Evolutionary conservation across 176 grass and related monocot genomes (phyloP).

Genomic region (Rhynchospora tenuis): DNA sequence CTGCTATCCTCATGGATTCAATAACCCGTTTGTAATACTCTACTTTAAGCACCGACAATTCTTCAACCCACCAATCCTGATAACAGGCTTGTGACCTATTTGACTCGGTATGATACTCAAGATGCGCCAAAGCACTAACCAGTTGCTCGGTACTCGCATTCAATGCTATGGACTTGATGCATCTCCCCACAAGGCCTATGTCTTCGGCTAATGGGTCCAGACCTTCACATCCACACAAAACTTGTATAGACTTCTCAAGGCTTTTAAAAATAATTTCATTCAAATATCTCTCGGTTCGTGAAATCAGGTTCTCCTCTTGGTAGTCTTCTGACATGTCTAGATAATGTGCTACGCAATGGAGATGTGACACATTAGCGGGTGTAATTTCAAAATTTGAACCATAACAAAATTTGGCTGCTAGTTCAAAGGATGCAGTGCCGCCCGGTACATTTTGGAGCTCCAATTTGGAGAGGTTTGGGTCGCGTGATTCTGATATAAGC

Average conservation of each 20-base stretch:
- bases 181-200: conserved; percentile 28
- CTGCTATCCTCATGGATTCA: conserved; percentile 38
- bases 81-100: conserved; percentile 27
- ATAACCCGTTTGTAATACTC: conserved; percentile 46
- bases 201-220: conserved; percentile 27
- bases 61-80: conserved; percentile 53
- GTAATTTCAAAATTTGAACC: conserved; percentile 46
- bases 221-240: conserved; percentile 32
- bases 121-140: conserved; percentile 38
- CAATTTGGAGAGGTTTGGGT: conserved; percentile 32
- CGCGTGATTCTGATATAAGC: conserved; percentile 39
- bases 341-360: conserved; percentile 43
- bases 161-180: conserved; percentile 38
- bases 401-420: conserved; percentile 48
- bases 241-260: conserved; percentile 45
- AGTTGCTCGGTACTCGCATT: conserved; percentile 53
- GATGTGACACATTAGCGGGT: conserved; percentile 26
- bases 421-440: conserved; percentile 35
- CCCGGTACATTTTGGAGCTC: conserved; percentile 38
- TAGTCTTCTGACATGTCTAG: conserved; percentile 46
- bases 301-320: conserved; percentile 42
- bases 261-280: conserved; percentile 44
- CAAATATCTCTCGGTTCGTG: conserved; percentile 31
- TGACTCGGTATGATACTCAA: conserved; percentile 21
- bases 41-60: conserved; percentile 37